phyloP scores from a whole-genome alignment of 2,329 filamentous ascomycete species.

The Chaetomium globosum region DNA sequence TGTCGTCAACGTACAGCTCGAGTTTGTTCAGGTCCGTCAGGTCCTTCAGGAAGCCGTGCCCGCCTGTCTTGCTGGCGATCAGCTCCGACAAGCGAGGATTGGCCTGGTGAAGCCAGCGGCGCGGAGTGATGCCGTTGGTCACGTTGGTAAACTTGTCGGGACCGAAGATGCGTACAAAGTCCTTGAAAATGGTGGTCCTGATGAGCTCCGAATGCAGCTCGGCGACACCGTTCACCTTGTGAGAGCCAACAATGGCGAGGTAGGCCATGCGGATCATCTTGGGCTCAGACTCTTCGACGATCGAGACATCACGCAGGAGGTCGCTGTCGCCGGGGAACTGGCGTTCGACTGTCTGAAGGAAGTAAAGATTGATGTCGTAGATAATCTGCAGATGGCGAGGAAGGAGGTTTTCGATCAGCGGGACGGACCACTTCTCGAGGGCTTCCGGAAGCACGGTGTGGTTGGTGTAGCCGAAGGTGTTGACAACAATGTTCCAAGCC shows the following conservation, averaged over 20 bases:
- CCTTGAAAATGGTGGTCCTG: constrained; percentile 99
- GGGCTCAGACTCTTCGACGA: constrained; percentile 93
- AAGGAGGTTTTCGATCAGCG: constrained; percentile 86
- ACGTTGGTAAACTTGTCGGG: constrained; percentile 98
- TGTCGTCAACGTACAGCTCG: constrained; percentile 81
- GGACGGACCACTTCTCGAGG: constrained; percentile 97
- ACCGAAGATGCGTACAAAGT: constrained; percentile 94
- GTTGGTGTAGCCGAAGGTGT: constrained; percentile 94
- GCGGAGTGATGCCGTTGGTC: constrained; percentile 95
- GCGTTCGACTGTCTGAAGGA: constrained; percentile 88
- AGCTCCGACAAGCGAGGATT: constrained; percentile 90
- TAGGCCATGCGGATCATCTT: constrained; percentile 99
- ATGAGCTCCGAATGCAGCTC: constrained; percentile 97
- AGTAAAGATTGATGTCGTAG: constrained; percentile 95
- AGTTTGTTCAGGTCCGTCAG: constrained; percentile 83
- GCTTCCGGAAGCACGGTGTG: constrained; percentile 97
- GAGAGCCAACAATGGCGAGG: constrained; percentile 91
- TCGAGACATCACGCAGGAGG: constrained; percentile 82
- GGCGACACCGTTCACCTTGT: constrained; percentile 98
- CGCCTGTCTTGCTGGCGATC: constrained; percentile 85
- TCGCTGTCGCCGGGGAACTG: constrained; percentile 88
- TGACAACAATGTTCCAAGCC: constrained; percentile 79
- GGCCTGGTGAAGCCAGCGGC: constrained; percentile 95
- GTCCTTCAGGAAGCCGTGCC: constrained; percentile 85
- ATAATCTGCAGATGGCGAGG: constrained; percentile 96